Conservation (phyloP, 495 filamentous ascomycete genomes). For the Oidiodendron maius region DNA sequence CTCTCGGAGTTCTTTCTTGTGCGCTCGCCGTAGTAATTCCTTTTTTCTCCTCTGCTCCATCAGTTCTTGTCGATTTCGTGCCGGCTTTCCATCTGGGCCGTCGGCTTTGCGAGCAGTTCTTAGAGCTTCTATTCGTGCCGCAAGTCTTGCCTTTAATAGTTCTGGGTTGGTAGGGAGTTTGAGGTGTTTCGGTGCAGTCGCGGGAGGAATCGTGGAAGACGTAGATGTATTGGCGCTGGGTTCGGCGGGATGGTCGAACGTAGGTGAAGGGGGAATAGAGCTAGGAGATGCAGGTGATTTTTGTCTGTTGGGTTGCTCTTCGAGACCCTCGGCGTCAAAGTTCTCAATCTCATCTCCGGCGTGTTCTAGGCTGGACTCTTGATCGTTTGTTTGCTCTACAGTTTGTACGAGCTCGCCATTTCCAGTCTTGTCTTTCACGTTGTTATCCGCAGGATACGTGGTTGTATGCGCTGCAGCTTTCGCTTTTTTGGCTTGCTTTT, state of each 20-base stretch:
- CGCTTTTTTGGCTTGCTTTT: constrained; percentile 28
- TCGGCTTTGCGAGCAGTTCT: constrained; percentile 79
- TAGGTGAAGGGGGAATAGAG: constrained; percentile 54
- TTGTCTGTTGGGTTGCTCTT: constrained; percentile 10
- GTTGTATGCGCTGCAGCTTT: constrained; percentile 10
- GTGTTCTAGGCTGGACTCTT: constrained; percentile 25
- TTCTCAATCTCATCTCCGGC: constrained; percentile 33
- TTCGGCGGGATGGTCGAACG: constrained; percentile 50
- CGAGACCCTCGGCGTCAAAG: constrained; percentile 20
- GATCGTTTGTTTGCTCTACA: constrained; percentile 21
- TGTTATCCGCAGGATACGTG: constrained; percentile 5
- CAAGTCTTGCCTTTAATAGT: constrained; percentile 66
- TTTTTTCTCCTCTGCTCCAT: constrained; percentile 84
- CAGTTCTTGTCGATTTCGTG: constrained; percentile 78
- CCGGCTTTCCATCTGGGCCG: constrained; percentile 68
- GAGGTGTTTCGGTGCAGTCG: constrained; percentile 46
- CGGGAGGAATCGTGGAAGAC: constrained; percentile 60
- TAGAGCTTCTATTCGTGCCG: constrained; percentile 74
- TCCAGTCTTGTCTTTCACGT: constrained; percentile 27
- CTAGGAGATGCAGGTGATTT: constrained; percentile 39
- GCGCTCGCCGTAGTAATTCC: constrained; percentile 74
- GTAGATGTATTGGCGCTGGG: constrained; percentile 64
- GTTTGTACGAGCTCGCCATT: constrained; percentile 25
- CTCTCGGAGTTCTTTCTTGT: constrained; percentile 75
- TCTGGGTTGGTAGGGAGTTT: constrained; percentile 58